Percentiles rank a stretch among this genome's conserved stretches.
Conservation (phyloP, 2,329 filamentous ascomycete genomes). For the Oidium heveae region DNA sequence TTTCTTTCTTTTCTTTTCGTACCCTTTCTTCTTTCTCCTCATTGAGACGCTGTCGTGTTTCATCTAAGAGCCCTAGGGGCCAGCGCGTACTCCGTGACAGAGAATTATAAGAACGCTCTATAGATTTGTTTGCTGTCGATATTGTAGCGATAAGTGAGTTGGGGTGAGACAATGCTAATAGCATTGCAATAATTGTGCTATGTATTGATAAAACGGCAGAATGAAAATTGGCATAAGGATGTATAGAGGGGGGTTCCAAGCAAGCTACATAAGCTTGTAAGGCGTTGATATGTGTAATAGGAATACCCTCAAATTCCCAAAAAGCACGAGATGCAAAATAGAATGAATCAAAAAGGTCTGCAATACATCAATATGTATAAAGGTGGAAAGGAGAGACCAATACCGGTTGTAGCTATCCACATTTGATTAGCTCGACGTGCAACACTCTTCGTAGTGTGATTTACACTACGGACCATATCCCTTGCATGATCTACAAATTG, state of each 20-base stretch:
- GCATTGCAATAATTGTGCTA: constrained; percentile 57
- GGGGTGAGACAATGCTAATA: constrained; percentile 56
- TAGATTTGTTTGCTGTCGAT: constrained; percentile 42
- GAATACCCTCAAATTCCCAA: constrained; percentile 38
- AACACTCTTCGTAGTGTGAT: constrained; percentile 58
- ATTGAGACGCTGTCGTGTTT: constrained; percentile 57
- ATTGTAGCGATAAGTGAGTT: constrained; percentile 56
- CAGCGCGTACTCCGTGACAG: constrained; percentile 51
- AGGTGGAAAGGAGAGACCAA: constrained; percentile 6
- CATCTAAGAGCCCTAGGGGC: constrained; percentile 64
- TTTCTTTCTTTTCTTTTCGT: constrained; percentile 40
- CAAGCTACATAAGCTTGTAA: constrained; percentile 46
- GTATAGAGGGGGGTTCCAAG: constrained; percentile 41
- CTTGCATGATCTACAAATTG: constrained; percentile 78
- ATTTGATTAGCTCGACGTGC: constrained; percentile 56
- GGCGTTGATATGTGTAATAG: constrained; percentile 38
- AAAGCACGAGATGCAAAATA: constrained; percentile 26
- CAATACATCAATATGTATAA: constrained; percentile 11
- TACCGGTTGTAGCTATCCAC: constrained; percentile 36
- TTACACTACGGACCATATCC: constrained; percentile 68
- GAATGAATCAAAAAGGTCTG: constrained; percentile 44
- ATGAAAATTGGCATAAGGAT: constrained; percentile 49
- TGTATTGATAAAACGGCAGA: constrained; percentile 57
- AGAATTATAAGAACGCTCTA: constrained; percentile 54
- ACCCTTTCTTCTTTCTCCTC: constrained; percentile 69